Evolutionary conservation across 371 early-diverging fungal genomes (phyloP).

Genomic region (Mortierella polycephala): DNA sequence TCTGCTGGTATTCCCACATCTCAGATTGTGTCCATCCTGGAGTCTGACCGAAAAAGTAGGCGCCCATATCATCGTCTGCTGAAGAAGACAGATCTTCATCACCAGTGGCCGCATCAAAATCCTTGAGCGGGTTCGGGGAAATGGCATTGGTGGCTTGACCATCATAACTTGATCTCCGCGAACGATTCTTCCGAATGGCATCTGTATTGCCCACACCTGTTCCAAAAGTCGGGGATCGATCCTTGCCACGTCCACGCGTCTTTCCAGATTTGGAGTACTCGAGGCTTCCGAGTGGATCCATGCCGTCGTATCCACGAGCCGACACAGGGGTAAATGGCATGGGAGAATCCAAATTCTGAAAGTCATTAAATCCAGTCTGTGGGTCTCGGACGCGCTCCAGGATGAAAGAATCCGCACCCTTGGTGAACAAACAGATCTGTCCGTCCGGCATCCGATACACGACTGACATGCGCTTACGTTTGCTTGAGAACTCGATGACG

Average conservation of each 20-base stretch:
- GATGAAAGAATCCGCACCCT: constrained; percentile 85
- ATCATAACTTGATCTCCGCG: neutral
- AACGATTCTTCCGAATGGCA: neutral
- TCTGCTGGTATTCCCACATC: constrained; percentile 57
- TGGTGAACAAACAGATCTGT: constrained; percentile 72
- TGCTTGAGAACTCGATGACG: constrained; percentile 74
- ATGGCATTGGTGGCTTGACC: neutral
- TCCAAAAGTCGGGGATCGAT: constrained; percentile 23
- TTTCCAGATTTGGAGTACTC: constrained; percentile 36
- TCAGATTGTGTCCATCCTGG: constrained; percentile 49
- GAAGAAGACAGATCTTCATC: constrained; percentile 20
- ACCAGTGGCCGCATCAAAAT: neutral
- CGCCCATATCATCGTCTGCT: constrained; percentile 36
- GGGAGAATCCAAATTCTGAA: constrained; percentile 30
- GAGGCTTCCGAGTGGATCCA: constrained; percentile 37
- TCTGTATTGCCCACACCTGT: constrained; percentile 20
- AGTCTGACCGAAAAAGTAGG: constrained; percentile 50
- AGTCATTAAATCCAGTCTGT: constrained; percentile 29
- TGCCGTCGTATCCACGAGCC: constrained; percentile 23
- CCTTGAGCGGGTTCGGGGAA: neutral
- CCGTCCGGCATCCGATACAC: constrained; percentile 65
- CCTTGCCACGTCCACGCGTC: constrained; percentile 9
- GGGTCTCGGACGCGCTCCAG: constrained; percentile 61
- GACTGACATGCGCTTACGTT: constrained; percentile 80
- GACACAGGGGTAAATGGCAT: constrained; percentile 42